phyloP scores from a whole-genome alignment of 2,329 filamentous ascomycete genomes.

The Fusarium sp. region DNA sequence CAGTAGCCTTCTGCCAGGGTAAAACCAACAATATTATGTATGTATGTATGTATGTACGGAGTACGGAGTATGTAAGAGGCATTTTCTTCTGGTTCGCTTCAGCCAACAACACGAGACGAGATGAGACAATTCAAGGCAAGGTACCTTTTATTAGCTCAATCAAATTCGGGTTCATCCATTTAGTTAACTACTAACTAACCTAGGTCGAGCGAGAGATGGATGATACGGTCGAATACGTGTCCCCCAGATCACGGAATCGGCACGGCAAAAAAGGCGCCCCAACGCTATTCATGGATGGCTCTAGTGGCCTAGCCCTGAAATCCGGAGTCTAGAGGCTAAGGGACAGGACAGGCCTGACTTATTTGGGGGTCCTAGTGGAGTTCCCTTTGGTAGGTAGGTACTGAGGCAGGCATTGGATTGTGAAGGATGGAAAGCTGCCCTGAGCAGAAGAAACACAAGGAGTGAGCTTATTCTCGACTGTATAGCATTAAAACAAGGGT shows the following conservation, averaged over 20 bases:
- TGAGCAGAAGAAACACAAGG: slow-evolving; percentile 1
- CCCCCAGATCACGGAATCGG: slow-evolving; percentile 25
- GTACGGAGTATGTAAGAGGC: neutral
- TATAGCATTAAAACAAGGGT: slow-evolving; percentile 1
- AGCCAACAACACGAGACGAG: neutral
- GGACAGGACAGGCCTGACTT: neutral
- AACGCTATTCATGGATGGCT: slow-evolving; percentile 18
- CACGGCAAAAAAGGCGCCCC: slow-evolving; percentile 26
- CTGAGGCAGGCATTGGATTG: neutral
- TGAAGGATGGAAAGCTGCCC: neutral
- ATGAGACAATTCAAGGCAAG: neutral
- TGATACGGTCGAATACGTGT: slow-evolving; percentile 20
- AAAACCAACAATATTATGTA: neutral
- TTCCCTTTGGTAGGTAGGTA: neutral
- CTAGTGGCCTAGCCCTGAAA: slow-evolving; percentile 3
- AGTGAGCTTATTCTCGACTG: slow-evolving; percentile 4
- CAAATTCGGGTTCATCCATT: neutral
- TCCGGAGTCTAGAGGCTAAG: neutral
- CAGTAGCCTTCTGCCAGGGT: slow-evolving; percentile 1
- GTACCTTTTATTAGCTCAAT: neutral
- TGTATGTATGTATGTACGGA: no score
- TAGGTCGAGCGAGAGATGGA: neutral
- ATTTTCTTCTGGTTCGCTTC: slow-evolving; percentile 1
- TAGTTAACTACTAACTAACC: neutral
- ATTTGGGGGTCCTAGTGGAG: neutral